Conservation (phyloP, 2,329 filamentous ascomycete genomes). For the Botrytis sinoallii region DNA sequence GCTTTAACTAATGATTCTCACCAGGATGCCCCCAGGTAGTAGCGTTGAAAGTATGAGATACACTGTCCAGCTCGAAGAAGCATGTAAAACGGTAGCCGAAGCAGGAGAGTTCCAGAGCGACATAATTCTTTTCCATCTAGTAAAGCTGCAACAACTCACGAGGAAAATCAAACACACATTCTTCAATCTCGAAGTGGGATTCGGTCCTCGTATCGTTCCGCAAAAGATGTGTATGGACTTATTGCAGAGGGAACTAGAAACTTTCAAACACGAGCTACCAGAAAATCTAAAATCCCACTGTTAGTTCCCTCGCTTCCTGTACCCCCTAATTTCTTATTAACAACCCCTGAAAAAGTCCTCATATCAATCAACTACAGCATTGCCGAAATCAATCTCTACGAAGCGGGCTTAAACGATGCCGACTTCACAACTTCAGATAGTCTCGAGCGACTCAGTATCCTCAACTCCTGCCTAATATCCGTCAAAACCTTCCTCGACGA, state of each 20-base stretch:
- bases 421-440: constrained; percentile 16
- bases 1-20: not conserved
- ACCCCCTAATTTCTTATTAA: not conserved
- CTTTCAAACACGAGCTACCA: not conserved
- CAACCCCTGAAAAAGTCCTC: not conserved
- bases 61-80: constrained; percentile 1
- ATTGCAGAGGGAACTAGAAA: not conserved
- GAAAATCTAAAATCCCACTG: not conserved
- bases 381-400: constrained; percentile 21
- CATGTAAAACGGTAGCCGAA: constrained; percentile 16
- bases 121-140: constrained; percentile 28
- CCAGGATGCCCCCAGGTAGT: constrained; percentile 2
- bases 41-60: not conserved
- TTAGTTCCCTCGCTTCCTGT: not conserved
- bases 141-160: constrained; percentile 28
- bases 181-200: constrained; percentile 10
- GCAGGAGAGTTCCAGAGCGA: constrained; percentile 30
- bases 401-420: constrained; percentile 13
- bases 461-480: constrained; percentile 19
- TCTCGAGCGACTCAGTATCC: constrained; percentile 17
- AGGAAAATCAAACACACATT: constrained; percentile 20
- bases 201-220: not conserved
- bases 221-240: not conserved
- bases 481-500: constrained; percentile 18
- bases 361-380: constrained; percentile 14